Conservation (phyloP, 1,284 basidiomycete species). For the Leccinum pachyderme region DNA sequence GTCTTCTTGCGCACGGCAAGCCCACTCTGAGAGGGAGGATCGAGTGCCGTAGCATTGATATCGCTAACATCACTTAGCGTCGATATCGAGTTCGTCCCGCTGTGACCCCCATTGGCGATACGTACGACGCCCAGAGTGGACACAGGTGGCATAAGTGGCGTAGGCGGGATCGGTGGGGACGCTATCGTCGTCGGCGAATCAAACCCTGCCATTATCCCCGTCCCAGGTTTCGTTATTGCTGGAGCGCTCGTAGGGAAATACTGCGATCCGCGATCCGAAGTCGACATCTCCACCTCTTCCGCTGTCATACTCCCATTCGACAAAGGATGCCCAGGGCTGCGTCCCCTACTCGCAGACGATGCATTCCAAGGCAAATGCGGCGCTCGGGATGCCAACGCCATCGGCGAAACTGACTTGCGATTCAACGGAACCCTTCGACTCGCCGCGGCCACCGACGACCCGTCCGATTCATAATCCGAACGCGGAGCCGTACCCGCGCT, state of each 20-base stretch:
- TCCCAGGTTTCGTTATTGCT: not conserved
- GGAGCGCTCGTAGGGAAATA: slow-evolving; percentile 3
- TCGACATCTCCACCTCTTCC: slow-evolving; percentile 11
- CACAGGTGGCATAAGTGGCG: slow-evolving; percentile 33
- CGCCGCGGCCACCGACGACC: slow-evolving; percentile 15
- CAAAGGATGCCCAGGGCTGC: slow-evolving; percentile 8
- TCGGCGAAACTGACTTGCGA: slow-evolving; percentile 66
- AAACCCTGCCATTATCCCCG: slow-evolving; percentile 18
- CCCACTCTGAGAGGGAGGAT: slow-evolving; percentile 31
- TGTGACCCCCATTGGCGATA: slow-evolving; percentile 23
- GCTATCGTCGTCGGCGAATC: slow-evolving; percentile 43
- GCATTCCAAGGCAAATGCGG: slow-evolving; percentile 23
- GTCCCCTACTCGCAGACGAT: slow-evolving; percentile 2
- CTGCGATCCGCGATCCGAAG: slow-evolving; percentile 34
- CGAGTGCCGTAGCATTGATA: slow-evolving; percentile 17
- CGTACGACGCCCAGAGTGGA: slow-evolving; percentile 13
- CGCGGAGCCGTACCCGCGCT: slow-evolving; percentile 29
- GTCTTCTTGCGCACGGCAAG: slow-evolving; percentile 39
- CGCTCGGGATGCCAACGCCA: slow-evolving; percentile 55
- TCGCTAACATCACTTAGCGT: slow-evolving; percentile 35
- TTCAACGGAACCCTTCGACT: slow-evolving; percentile 63
- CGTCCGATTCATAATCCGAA: slow-evolving; percentile 57
- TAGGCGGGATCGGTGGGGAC: slow-evolving; percentile 42
- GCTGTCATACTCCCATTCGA: slow-evolving; percentile 16
- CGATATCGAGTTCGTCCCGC: slow-evolving; percentile 35